phyloP scores from a whole-genome alignment of 1,139 yeast species.

The Hansenula sp. region DNA sequence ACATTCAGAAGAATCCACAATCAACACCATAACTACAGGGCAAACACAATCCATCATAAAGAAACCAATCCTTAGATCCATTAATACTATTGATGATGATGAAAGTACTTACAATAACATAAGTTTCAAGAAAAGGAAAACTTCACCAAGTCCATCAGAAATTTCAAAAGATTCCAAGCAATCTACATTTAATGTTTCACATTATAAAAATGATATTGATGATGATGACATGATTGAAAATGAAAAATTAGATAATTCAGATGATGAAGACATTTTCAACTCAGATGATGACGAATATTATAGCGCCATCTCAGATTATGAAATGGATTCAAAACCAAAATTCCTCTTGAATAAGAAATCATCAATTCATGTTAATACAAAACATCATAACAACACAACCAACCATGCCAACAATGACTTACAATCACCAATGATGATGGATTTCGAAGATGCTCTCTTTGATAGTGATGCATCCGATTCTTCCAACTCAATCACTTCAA shows the following conservation, averaged over 20 bases:
- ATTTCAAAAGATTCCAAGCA: neutral
- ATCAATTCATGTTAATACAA: neutral
- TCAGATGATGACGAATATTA: slow-evolving; percentile 24
- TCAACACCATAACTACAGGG: too few relatives aligned
- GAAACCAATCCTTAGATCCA: slow-evolving; percentile 25
- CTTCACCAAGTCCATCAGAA: slow-evolving; percentile 4
- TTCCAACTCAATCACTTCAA: slow-evolving; percentile 6
- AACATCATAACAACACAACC: slow-evolving; percentile 1
- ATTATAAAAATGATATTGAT: slow-evolving; percentile 5
- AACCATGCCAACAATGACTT: neutral
- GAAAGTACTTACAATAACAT: slow-evolving; percentile 23
- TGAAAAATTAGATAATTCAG: slow-evolving; percentile 13
- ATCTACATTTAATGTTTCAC: neutral
- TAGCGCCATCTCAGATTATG: slow-evolving; percentile 23
- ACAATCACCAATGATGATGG: neutral
- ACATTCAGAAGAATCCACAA: slow-evolving; percentile 14
- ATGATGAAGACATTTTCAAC: slow-evolving; percentile 21
- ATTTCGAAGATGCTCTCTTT: slow-evolving; percentile 1
- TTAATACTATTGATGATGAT: slow-evolving; percentile 23
- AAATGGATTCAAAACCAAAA: slow-evolving; percentile 9
- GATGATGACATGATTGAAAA: slow-evolving; percentile 11
- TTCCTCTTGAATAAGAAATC: slow-evolving; percentile 4
- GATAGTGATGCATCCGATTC: slow-evolving; percentile 10
- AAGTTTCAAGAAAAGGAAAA: slow-evolving; percentile 22
- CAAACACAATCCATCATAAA: neutral